Percentiles rank a stretch among this genome's conserved stretches.
Conservation (phyloP, 805 yeast genomes). For the Teunomyces stri region DNA sequence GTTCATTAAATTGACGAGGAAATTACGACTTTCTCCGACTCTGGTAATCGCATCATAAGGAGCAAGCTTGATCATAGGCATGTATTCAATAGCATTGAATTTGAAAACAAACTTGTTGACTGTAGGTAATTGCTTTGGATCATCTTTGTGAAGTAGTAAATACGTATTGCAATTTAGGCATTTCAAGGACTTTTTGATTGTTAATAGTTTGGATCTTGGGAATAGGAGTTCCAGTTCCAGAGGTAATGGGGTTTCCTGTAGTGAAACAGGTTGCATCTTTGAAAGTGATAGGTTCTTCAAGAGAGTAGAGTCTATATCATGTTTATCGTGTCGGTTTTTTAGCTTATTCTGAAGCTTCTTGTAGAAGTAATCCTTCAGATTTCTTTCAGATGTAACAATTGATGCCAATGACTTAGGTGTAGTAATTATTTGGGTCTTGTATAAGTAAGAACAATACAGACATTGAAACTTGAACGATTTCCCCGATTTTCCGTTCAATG, state of each 20-base stretch:
- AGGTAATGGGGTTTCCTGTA: not conserved
- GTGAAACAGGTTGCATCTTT: not conserved
- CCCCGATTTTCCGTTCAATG: conserved; percentile 13
- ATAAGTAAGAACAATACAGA: conserved; percentile 31
- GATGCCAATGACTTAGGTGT: conserved; percentile 41
- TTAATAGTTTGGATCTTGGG: conserved; percentile 10
- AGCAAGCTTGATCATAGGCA: conserved; percentile 25
- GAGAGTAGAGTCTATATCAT: not conserved
- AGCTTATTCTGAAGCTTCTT: not conserved
- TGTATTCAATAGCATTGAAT: conserved; percentile 32
- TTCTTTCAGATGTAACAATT: conserved; percentile 18
- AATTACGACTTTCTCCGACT: conserved; percentile 14
- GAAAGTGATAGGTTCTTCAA: conserved; percentile 11
- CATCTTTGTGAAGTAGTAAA: conserved; percentile 25
- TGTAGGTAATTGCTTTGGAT: conserved; percentile 21
- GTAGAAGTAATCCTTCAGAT: not conserved
- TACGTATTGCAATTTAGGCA: conserved; percentile 30
- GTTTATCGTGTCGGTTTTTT: not conserved
- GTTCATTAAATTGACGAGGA: conserved; percentile 30
- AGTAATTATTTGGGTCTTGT: conserved; percentile 32
- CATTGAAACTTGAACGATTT: conserved; percentile 42
- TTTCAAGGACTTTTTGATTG: conserved; percentile 21
- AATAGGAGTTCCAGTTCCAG: not conserved
- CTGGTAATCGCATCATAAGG: conserved; percentile 7
- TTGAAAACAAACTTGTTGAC: conserved; percentile 25